Evolutionary conservation across 805 yeast genomes (phyloP).

Genomic region (Diddensiella santjacobensis): DNA sequence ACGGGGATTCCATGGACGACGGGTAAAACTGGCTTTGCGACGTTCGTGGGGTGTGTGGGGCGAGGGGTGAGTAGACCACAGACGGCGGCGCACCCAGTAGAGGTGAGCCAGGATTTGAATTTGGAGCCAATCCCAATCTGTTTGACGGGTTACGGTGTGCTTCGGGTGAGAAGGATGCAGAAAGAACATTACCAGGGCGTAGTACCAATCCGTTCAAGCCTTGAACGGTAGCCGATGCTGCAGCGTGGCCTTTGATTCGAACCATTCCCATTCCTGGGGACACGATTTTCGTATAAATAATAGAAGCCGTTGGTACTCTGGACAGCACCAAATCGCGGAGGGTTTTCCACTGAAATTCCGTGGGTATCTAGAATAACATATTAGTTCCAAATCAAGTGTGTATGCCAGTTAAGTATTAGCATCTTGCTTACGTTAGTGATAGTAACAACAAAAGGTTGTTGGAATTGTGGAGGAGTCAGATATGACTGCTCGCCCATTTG

Average conservation of each 20-base stretch:
- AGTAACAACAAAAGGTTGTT: slow-evolving; percentile 2
- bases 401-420: neutral
- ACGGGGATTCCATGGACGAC: neutral
- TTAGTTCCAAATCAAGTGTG: neutral
- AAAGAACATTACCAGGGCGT: slow-evolving; percentile 9
- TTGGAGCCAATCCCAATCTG: slow-evolving; percentile 1
- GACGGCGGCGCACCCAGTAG: neutral
- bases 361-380: slow-evolving; percentile 15
- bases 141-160: neutral
- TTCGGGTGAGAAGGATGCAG: slow-evolving; percentile 11
- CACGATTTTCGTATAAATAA: slow-evolving; percentile 18
- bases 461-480: neutral
- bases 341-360: slow-evolving; percentile 33
- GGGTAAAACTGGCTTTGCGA: slow-evolving; percentile 4
- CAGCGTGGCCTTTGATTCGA: slow-evolving; percentile 16
- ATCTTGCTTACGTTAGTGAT: slow-evolving; percentile 10
- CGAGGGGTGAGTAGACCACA: neutral
- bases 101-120: neutral
- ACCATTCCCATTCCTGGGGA: slow-evolving; percentile 19
- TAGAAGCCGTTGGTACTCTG: slow-evolving; percentile 12
- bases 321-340: slow-evolving; percentile 16
- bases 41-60: neutral
- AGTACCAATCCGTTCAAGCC: slow-evolving; percentile 15
- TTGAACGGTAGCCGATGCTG: slow-evolving; percentile 14
- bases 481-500: neutral